Percentiles rank a stretch among this genome's conserved stretches.
These are phyloP conservation scores for Exophiala alcalophila DNA, from an alignment of 2,329 filamentous ascomycete genomes.

Conservation along the genomic window DNA sequence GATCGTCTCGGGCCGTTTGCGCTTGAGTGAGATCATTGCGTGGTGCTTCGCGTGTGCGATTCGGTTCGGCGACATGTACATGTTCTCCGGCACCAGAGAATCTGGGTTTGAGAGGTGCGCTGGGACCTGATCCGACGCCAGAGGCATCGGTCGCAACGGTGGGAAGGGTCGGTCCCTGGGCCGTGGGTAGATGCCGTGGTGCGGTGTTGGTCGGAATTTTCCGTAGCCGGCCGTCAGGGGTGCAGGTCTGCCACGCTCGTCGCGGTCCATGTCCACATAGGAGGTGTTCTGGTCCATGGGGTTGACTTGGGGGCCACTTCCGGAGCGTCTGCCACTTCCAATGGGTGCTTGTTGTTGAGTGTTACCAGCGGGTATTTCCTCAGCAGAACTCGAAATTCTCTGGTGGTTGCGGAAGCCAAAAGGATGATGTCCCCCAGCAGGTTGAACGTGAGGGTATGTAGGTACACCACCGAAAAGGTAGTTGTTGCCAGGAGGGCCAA, in stretches of 20 bases:
- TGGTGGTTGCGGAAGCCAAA: constrained; percentile 8
- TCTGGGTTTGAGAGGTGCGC: constrained; percentile 8
- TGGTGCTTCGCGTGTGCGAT: constrained; percentile 17
- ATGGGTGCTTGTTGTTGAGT: too few relatives aligned
- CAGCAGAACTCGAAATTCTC: too few relatives aligned
- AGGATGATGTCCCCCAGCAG: constrained; percentile 3
- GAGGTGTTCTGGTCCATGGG: too few relatives aligned
- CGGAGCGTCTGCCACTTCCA: too few relatives aligned
- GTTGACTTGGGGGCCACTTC: too few relatives aligned
- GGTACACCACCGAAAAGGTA: constrained; percentile 17
- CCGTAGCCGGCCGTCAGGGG: too few relatives aligned
- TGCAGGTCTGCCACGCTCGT: constrained; percentile 7
- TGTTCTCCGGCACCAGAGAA: constrained; percentile 17
- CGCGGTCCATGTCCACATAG: constrained; percentile 21
- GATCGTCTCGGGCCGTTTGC: constrained; percentile 21
- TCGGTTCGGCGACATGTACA: constrained; percentile 22
- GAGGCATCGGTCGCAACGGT: background rate
- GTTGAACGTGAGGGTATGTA: constrained; percentile 2
- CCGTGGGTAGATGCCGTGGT: constrained; percentile 2
- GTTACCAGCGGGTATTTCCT: too few relatives aligned
- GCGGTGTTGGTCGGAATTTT: constrained; percentile 7
- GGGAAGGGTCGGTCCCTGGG: too few relatives aligned
- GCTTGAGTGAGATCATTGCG: constrained; percentile 21
- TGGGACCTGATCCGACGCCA: too few relatives aligned
- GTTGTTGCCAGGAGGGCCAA: background rate